Percentiles rank a stretch among this genome's conserved stretches.
Conservation (phyloP, 75 land plant species). For the Picea glauca region DNA sequence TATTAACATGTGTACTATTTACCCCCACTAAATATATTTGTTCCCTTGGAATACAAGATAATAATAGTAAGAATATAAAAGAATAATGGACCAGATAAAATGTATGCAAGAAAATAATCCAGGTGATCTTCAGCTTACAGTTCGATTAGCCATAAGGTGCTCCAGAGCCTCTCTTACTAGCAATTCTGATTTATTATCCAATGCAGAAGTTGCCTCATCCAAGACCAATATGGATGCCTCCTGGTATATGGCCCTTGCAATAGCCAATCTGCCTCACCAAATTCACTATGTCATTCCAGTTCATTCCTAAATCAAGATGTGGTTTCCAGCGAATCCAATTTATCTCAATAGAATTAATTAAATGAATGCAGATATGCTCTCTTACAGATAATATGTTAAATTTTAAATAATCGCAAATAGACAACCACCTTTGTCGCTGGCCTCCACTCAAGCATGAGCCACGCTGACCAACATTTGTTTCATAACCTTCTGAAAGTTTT, state of each 20-base stretch:
- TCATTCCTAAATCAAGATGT: background rate
- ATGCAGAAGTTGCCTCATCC: conserved; percentile 97
- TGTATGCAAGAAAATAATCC: background rate
- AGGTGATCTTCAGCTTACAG: conserved; percentile 47
- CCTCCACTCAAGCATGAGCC: conserved; percentile 93
- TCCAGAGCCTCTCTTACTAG: conserved; percentile 89
- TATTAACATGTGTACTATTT: background rate
- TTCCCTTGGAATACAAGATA: background rate
- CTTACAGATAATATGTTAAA: background rate
- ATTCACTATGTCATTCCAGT: background rate
- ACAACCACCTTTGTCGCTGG: conserved; percentile 83
- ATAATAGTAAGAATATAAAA: background rate
- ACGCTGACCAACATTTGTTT: conserved; percentile 71
- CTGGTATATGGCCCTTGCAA: conserved; percentile 92
- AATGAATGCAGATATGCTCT: background rate
- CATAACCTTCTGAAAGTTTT: conserved; percentile 69
- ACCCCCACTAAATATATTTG: background rate
- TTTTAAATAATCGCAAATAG: background rate
- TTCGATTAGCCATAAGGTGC: conserved; percentile 60
- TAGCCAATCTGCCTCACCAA: conserved; percentile 59
- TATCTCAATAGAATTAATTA: background rate
- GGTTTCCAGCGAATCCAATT: conserved; percentile 2
- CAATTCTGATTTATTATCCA: conserved; percentile 82
- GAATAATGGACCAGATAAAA: background rate
- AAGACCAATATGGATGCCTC: conserved; percentile 74